A percentile compares a stretch with the other conserved stretches of the same genome.
Evolutionary conservation across 2,329 filamentous ascomycete genomes (phyloP).

Genomic region (Claviceps lovelessii): DNA sequence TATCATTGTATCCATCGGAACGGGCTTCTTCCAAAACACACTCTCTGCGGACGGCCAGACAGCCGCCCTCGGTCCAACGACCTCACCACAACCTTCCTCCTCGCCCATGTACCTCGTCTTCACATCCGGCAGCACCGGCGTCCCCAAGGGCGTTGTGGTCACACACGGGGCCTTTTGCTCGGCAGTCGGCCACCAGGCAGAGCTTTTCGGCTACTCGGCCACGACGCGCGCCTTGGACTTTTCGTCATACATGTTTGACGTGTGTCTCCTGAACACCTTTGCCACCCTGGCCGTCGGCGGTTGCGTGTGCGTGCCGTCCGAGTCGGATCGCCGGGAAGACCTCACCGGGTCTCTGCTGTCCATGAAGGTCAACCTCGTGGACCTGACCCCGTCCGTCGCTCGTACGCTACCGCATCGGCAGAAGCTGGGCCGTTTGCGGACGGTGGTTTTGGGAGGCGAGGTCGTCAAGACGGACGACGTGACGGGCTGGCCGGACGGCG

Average conservation of each 20-base stretch:
- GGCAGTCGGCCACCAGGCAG: conserved; percentile 15
- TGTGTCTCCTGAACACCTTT: conserved; percentile 1
- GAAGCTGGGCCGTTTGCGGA: not conserved
- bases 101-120: not conserved
- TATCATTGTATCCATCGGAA: not conserved
- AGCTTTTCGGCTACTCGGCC: conserved; percentile 10
- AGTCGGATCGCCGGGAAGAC: not conserved
- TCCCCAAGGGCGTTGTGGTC: not conserved
- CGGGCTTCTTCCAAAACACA: not conserved
- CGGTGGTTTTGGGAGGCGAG: conserved; percentile 7
- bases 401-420: not conserved
- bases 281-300: conserved; percentile 3
- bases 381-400: conserved; percentile 1
- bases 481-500: conserved; percentile 1
- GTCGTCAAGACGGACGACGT: conserved; percentile 1
- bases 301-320: conserved; percentile 5
- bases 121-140: not conserved
- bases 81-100: not conserved
- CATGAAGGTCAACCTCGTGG: not conserved
- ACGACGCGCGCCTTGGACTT: conserved; percentile 18
- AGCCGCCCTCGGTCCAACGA: not conserved
- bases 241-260: conserved; percentile 6
- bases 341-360: not conserved
- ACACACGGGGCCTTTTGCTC: not conserved
- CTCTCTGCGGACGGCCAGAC: not conserved